Percentiles rank a stretch among this genome's conserved stretches.
These are phyloP conservation scores for Antitrichia curtipendula DNA, from an alignment of 225 moss, liverwort and hornwort genomes.

Conservation along the genomic window DNA sequence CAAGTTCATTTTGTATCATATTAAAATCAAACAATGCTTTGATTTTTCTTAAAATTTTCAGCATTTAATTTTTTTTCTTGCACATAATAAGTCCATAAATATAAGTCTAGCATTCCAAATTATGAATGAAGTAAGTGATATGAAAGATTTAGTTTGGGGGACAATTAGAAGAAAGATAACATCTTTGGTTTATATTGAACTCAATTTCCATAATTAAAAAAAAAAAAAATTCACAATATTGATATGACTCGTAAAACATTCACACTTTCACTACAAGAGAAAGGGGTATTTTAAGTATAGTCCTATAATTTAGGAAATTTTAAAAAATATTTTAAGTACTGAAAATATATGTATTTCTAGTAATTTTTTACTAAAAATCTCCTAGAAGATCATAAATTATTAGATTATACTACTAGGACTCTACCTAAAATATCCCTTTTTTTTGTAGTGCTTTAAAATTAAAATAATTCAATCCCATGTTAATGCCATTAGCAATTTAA, in stretches of 20 bases:
- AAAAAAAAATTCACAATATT: fast-evolving
- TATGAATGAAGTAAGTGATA: neutral
- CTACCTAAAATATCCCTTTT: no score
- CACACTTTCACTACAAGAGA: no score
- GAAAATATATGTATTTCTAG: no score
- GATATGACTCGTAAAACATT: neutral
- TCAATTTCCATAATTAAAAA: neutral
- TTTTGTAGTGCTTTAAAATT: neutral
- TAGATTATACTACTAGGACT: no score
- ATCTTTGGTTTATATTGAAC: neutral
- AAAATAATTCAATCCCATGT: neutral
- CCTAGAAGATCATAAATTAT: no score
- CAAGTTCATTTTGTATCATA: neutral
- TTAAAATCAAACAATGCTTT: neutral
- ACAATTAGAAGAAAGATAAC: neutral
- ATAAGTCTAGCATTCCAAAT: neutral
- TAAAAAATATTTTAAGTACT: no score
- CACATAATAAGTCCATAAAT: neutral
- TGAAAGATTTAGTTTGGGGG: no score
- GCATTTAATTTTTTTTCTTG: neutral
- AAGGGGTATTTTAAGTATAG: no score
- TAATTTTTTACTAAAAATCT: no score
- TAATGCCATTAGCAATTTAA: neutral
- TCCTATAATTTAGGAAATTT: no score
- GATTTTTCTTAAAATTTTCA: neutral